Base-by-base conservation (phyloP, 805 yeast species). In the Kluyveromyces aestuarii region DNA sequence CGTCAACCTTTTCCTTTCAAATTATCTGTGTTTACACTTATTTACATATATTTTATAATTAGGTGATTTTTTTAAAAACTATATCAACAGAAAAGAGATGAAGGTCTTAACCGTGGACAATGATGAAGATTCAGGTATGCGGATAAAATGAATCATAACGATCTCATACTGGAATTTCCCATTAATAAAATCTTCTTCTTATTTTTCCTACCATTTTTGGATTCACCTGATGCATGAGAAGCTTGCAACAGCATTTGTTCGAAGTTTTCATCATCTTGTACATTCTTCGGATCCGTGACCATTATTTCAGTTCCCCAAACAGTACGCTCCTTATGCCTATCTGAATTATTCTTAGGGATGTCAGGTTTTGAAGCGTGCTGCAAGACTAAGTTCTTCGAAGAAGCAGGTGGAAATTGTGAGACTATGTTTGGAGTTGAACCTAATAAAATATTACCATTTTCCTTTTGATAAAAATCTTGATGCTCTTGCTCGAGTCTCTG, bases 221-320 rank as follows among this genome's bases (percentile, higher is more conserved):
- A 58, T 52, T 46, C 62, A 55, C 62, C 53, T 73, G 75, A 50
- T 73, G 76, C 55, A 72, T 76, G 50, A 71, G 73, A 2, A 80
- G 81, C 54, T 71, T 71, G 39, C 25, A 76, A 64, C 19, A 82
- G 70, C 74, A 77, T 69, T 50, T 77, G 76, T 48, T 71, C 73
- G 44, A 67, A 59, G 40, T 76, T 81, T 59, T 72, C 70, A 38
- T 71, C 76, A 49, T 73, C 76, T 8, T 67, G 72, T 1, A 62
- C 62, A 2, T 66, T 67, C 16, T 63, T 62, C 66, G 27, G 55
- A 54, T n/a, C 48, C 11, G 50, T 52, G 8, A 60, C 55, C 8
- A 52, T 68, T 11, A 63, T 64, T 33, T 65, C 62, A 0, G 93
- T 85, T 0, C 95, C 95, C 95, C 95, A 86, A 2, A 86, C 80